phyloP scores from a whole-genome alignment of 352 stramenopile species.

The Phytopythium chamaehyphon region DNA sequence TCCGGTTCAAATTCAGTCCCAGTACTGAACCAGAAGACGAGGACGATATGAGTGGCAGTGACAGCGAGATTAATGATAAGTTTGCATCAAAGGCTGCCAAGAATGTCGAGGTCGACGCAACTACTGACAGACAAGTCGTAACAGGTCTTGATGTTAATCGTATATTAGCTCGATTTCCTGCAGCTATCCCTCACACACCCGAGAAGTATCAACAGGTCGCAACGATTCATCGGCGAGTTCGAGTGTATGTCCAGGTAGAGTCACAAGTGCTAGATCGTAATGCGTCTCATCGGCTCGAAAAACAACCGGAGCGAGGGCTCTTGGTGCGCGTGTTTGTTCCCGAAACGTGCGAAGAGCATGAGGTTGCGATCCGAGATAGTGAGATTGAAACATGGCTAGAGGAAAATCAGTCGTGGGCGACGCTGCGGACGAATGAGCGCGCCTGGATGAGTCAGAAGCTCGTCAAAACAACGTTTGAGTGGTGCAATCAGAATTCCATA shows the following conservation, averaged over 20 bases:
- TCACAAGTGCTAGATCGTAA: constrained; percentile 10
- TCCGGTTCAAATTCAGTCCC: background rate
- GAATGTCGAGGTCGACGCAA: background rate
- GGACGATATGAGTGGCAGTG: background rate
- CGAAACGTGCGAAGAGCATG: constrained; percentile 49
- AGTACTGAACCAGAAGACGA: background rate
- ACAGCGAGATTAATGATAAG: background rate
- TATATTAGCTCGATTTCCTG: constrained; percentile 39
- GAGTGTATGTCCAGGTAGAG: constrained; percentile 59
- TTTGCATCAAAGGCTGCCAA: background rate
- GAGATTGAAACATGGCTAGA: constrained; percentile 55
- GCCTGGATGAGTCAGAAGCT: constrained; percentile 21
- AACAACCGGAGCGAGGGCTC: constrained; percentile 9
- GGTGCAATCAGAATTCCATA: constrained; percentile 11
- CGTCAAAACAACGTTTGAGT: constrained; percentile 22
- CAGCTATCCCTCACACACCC: constrained; percentile 27
- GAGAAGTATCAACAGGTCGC: constrained; percentile 36
- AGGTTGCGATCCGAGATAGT: constrained; percentile 31
- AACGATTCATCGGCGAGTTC: constrained; percentile 26
- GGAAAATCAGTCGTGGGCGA: constrained; percentile 28
- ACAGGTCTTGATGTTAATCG: constrained; percentile 8
- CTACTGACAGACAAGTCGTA: background rate
- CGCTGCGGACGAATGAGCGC: constrained; percentile 10
- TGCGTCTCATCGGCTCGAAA: background rate
- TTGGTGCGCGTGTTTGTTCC: constrained; percentile 44